Evolutionary conservation across 2,329 filamentous ascomycete species (phyloP).

Genomic region (Raffaelea arxii): DNA sequence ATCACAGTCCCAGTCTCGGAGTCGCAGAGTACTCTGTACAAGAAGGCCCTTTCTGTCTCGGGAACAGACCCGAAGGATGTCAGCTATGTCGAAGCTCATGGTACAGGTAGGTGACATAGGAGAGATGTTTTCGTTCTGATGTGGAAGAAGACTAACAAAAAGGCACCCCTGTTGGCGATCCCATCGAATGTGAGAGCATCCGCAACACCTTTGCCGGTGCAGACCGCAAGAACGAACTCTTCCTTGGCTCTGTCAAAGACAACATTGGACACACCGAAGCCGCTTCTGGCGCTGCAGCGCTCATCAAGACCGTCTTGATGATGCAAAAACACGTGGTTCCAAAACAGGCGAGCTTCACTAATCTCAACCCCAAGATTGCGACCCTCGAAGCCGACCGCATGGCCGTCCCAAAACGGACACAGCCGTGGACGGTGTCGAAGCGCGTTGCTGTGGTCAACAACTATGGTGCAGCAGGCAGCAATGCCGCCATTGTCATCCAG

Average conservation of each 20-base stretch:
- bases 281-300: slow-evolving; percentile 18
- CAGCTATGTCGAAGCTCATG: slow-evolving; percentile 28
- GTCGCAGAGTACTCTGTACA: slow-evolving; percentile 21
- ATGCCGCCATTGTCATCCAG: slow-evolving; percentile 17
- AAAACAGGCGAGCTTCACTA: slow-evolving; percentile 22
- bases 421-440: slow-evolving; percentile 14
- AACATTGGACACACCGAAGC: slow-evolving; percentile 24
- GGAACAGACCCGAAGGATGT: slow-evolving; percentile 17
- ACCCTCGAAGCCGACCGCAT: slow-evolving; percentile 12
- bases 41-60: slow-evolving; percentile 18
- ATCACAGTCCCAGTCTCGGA: slow-evolving; percentile 17
- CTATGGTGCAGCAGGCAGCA: slow-evolving; percentile 25
- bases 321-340: slow-evolving; percentile 18
- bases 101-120: too few species aligned
- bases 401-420: slow-evolving; percentile 8
- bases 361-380: slow-evolving; percentile 18
- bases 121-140: too few species aligned
- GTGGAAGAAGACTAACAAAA: too few species aligned
- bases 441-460: slow-evolving; percentile 22
- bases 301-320: slow-evolving; percentile 24
- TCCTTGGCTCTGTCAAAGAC: slow-evolving; percentile 23
- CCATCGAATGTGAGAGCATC: slow-evolving; percentile 21
- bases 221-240: slow-evolving; percentile 10
- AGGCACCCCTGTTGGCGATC: slow-evolving; percentile 31
- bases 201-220: slow-evolving; percentile 20